phyloP scores from a whole-genome alignment of 2,329 filamentous ascomycete species.

The Tolypocladium ovalisporum region DNA sequence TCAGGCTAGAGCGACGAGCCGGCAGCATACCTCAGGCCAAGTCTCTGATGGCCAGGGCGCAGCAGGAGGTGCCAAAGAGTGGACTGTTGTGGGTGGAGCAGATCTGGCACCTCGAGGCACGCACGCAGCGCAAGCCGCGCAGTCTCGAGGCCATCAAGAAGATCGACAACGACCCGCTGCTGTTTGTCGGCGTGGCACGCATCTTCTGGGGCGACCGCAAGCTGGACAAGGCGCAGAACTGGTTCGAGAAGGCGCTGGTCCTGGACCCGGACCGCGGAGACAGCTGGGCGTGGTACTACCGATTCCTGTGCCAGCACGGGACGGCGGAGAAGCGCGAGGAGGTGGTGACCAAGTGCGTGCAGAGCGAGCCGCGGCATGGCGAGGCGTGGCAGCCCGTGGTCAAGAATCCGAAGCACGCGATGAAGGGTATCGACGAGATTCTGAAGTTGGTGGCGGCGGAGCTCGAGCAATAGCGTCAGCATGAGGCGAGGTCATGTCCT shows the following conservation, averaged over 20 bases:
- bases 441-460: conserved; percentile 62
- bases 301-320: conserved; percentile 84
- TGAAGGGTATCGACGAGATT: conserved; percentile 67
- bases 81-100: conserved; percentile 88
- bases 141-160: conserved; percentile 94
- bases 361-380: conserved; percentile 82
- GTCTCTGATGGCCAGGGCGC: conserved; percentile 82
- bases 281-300: conserved; percentile 97
- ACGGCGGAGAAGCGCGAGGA: conserved; percentile 87
- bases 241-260: conserved; percentile 94
- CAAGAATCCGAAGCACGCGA: conserved; percentile 76
- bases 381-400: conserved; percentile 81
- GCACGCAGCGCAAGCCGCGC: conserved; percentile 85
- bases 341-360: conserved; percentile 67
- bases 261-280: conserved; percentile 82
- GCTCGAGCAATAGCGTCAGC: conserved; percentile 17
- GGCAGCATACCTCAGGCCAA: conserved; percentile 77
- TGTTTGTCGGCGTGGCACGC: conserved; percentile 85
- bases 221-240: conserved; percentile 87
- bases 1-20: conserved; percentile 81
- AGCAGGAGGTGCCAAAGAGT: conserved; percentile 82
- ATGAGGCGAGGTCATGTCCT: neutral
- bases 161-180: conserved; percentile 78
- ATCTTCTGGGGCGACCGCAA: conserved; percentile 94
- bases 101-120: conserved; percentile 86